Evolutionary conservation across 192 early-diverging fungal species (phyloP).

Genomic region (Backusella mclennaniae): DNA sequence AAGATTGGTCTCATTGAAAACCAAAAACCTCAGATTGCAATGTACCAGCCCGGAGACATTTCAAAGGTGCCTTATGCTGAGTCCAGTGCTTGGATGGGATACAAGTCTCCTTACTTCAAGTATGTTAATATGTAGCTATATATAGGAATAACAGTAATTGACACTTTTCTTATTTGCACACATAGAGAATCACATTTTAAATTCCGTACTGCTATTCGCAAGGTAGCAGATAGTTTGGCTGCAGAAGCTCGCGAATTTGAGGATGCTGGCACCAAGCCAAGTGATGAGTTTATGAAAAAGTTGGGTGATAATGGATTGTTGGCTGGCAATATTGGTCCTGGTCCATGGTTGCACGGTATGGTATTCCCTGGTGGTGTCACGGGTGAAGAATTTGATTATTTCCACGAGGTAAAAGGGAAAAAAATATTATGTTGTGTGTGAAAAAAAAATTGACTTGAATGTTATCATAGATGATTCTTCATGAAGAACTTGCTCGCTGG

Average conservation of each 20-base stretch:
- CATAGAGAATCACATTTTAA: slow-evolving; percentile 65
- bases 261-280: slow-evolving; percentile 71
- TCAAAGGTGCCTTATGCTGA: slow-evolving; percentile 71
- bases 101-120: slow-evolving; percentile 38
- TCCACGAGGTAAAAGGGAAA: slow-evolving; percentile 53
- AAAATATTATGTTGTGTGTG: background rate
- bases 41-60: slow-evolving; percentile 64
- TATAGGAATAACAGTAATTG: background rate
- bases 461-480: slow-evolving; percentile 35
- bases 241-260: slow-evolving; percentile 71
- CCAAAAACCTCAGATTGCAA: slow-evolving; percentile 25
- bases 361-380: slow-evolving; percentile 54
- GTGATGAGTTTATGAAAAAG: slow-evolving; percentile 65
- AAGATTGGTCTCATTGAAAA: slow-evolving; percentile 65
- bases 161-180: background rate
- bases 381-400: slow-evolving; percentile 63
- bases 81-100: slow-evolving; percentile 58
- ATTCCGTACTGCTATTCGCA: slow-evolving; percentile 59
- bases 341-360: slow-evolving; percentile 32
- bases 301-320: slow-evolving; percentile 69
- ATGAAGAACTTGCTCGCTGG: slow-evolving; percentile 74
- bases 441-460: background rate
- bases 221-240: slow-evolving; percentile 73
- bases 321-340: slow-evolving; percentile 57
- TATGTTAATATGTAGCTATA: background rate